Evolutionary conservation across 805 yeast species (phyloP), one percentile per base, ranked within the genome.

Genomic region (Hemisphaericaspora nanyangensis): DNA sequence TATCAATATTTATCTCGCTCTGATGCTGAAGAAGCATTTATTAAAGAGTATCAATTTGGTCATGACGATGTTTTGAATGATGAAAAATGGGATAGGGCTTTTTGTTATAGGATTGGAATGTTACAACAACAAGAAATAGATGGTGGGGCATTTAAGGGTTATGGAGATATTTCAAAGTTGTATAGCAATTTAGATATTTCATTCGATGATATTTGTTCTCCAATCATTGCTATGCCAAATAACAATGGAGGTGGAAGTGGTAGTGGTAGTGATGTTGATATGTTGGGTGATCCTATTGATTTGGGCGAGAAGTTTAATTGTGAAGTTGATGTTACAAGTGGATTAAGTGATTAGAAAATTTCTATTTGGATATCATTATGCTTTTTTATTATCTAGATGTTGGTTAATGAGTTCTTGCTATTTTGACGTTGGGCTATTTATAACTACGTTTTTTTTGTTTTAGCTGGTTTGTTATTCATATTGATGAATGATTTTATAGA

Each of bases 1-100:
- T 77, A 79, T 24, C 76, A 79, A 49, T 80, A 81, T 45, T 52
- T 85, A 44, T 52, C 68, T 3, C 44, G 46, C 12, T 55, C 48
- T 1, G 63, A 59, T 15, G 59, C 64, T 1, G 45, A 42, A 15
- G 17, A 12, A 1, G 22, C 36, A 3, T 29, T 39, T 24, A 31
- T 25, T 13, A 7, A 5, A 13, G 10, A 13, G 10, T 24, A n/a
- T 12, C 3, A 54, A 6, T 55, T 56, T 5, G 51, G 44, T 1
- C 38, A 43, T 22, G 18, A 36, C 5, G 54, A 56, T 20, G 37
- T 41, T 18, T 64, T 70, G 68, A 39, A 46, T 12, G 54, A 51
- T 29, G 34, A 38, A 29, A 50, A 58, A 17, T 65, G 71, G 71
- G 44, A 56, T 24, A 12, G 19, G 5, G 48, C 49, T 18, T 49